Conservation (phyloP, 345 rosid species). For the Syzygium aromaticum region DNA sequence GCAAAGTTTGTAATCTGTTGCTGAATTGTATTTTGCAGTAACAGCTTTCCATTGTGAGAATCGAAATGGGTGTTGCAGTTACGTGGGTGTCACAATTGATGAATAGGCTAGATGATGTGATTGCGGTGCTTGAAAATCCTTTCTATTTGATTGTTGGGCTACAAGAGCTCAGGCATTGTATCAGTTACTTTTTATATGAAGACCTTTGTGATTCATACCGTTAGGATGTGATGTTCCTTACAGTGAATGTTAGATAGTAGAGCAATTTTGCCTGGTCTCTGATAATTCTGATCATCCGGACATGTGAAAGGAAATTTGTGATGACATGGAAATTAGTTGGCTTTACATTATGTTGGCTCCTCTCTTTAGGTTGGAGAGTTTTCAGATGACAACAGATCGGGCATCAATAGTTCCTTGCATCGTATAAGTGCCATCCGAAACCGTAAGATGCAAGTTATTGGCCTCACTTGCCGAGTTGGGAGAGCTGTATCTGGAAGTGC, state of each 20-base stretch:
- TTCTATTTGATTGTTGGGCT: not conserved
- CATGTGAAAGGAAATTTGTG: not conserved
- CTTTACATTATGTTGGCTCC: constrained; percentile 1
- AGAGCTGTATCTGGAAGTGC: constrained; percentile 91
- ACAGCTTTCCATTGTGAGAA: not conserved
- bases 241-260: not conserved
- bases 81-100: not conserved
- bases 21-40: not conserved
- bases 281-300: not conserved
- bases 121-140: not conserved
- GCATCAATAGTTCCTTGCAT: constrained; percentile 82
- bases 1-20: not conserved
- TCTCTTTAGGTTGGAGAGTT: constrained; percentile 76
- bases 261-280: not conserved
- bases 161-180: not conserved
- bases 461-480: constrained; percentile 94
- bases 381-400: constrained; percentile 91
- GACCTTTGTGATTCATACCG: not conserved
- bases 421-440: constrained; percentile 95
- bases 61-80: not conserved
- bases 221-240: not conserved
- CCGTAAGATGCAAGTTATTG: constrained; percentile 79
- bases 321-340: not conserved
- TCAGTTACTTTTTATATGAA: not conserved
- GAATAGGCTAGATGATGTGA: not conserved